These are phyloP conservation scores for Dioscorea alata DNA, from an alignment of 106 monocot species.

Conservation along the genomic window DNA sequence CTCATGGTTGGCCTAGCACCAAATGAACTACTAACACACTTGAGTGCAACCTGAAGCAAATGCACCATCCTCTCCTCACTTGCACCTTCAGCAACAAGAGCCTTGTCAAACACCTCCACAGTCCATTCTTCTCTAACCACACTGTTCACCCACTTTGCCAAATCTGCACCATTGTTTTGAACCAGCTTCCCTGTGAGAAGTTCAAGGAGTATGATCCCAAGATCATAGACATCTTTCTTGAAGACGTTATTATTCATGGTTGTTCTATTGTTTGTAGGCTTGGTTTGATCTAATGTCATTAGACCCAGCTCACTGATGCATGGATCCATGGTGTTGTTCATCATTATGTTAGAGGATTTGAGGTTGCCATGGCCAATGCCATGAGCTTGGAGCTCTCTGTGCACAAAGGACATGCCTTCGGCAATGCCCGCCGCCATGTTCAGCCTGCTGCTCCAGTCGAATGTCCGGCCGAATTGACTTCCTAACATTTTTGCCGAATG, in stretches of 20 bases:
- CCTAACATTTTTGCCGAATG: background rate
- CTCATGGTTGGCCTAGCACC: conserved; percentile 21
- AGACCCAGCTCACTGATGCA: conserved; percentile 53
- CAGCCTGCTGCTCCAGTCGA: conserved; percentile 32
- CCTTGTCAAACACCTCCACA: conserved; percentile 40
- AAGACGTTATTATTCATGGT: no score
- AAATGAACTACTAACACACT: conserved; percentile 17
- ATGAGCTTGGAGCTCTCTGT: conserved; percentile 16
- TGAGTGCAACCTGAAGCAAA: conserved; percentile 32
- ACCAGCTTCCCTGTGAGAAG: conserved; percentile 36
- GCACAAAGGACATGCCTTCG: conserved; percentile 37
- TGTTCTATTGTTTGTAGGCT: no score
- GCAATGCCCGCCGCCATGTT: conserved; percentile 28
- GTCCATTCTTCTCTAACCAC: conserved; percentile 54
- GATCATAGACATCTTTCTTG: no score
- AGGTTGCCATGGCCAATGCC: conserved; percentile 44
- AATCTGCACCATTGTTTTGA: conserved; percentile 22
- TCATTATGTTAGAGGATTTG: conserved; percentile 47
- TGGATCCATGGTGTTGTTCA: conserved; percentile 29
- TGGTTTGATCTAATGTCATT: background rate
- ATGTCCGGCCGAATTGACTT: conserved; percentile 4
- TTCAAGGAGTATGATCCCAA: conserved; percentile 37
- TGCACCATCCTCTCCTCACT: conserved; percentile 33
- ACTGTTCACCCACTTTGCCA: conserved; percentile 37
- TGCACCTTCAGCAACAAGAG: conserved; percentile 7